Evolutionary conservation across 805 yeast species (phyloP), one percentile per base, ranked within the genome.

Genomic region (Yamadazyma takamatsuzukensis): DNA sequence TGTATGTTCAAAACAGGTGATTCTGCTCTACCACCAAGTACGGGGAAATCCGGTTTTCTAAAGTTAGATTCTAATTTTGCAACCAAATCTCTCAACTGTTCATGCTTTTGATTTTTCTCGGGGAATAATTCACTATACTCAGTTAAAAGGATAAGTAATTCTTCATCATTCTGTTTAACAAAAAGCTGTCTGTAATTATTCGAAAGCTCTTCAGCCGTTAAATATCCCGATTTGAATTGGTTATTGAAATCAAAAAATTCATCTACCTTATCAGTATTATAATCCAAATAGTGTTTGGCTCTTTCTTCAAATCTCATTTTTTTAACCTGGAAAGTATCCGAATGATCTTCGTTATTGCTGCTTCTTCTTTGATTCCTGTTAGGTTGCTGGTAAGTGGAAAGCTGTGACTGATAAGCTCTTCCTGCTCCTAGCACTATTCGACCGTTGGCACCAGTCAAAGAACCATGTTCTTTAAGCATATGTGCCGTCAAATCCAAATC

Each of bases 401-500:
- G 56, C 44, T 79, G 87, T 4, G 82, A 74, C 32, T 72, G 78
- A 44, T 70, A 76, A 16, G 67, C 65, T 33, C 57, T 41, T 5
- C 57, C 54, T 27, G 57, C 49, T 2, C 74, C 71, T 33, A 62
- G 48, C 4, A 73, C 53, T 10, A 67, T 51, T 29, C 61, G 58
- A 27, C 68, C 68, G 17, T 59, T 64, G 10, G 75, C 78, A 6
- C 58, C 56, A 26, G 70, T 60, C 3, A 80, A 44, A 4, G 74
- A 73, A 2, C 83, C 78, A 56, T 93, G 99, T 46, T 83, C 90
- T 43, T 78, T 75, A 29, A 87, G 59, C 78, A 87, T 80, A 57
- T 93, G 98, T 1, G 94, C 89, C 34, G 83, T 81, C 33, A 93
- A 66, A 45, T 88, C 97, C 34, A 88, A 58, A 33, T 84, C 93